phyloP scores from a whole-genome alignment of 2,329 filamentous ascomycete species.

The Penicillium sp. region DNA sequence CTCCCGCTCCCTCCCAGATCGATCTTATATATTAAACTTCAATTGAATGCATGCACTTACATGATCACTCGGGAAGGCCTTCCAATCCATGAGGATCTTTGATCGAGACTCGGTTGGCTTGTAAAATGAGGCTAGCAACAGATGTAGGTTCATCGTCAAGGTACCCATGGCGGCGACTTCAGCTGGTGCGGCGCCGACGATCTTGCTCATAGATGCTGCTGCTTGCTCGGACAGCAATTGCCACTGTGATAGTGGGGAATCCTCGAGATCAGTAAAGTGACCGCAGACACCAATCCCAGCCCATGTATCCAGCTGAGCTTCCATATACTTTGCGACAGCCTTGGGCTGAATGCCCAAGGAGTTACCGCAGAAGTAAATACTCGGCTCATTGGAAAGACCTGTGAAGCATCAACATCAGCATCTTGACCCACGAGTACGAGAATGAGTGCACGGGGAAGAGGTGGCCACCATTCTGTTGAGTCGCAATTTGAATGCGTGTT shows the following conservation, averaged over 20 bases:
- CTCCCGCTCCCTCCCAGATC: not conserved
- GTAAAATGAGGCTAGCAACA: conserved; percentile 83
- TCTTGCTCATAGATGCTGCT: conserved; percentile 67
- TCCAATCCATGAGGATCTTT: conserved; percentile 84
- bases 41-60: conserved; percentile 52
- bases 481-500: not conserved
- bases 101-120: conserved; percentile 64
- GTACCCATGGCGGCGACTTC: conserved; percentile 89
- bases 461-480: too few species aligned
- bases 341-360: conserved; percentile 83
- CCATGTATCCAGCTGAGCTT: conserved; percentile 80
- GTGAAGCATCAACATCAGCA: not conserved
- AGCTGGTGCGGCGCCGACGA: conserved; percentile 71
- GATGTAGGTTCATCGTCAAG: conserved; percentile 77
- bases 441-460: not conserved
- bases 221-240: conserved; percentile 77
- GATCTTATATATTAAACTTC: not conserved
- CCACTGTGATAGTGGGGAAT: conserved; percentile 72
- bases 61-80: conserved; percentile 85
- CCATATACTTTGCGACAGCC: conserved; percentile 65
- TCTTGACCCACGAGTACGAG: not conserved
- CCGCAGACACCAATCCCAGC: conserved; percentile 79
- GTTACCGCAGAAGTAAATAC: conserved; percentile 85
- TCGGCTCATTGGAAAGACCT: conserved; percentile 42
- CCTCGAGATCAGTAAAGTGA: conserved; percentile 72